Evolutionary conservation across 345 rosid species (phyloP), one percentile per base, ranked within the genome.

Genomic region (Litchi chinensis): DNA sequence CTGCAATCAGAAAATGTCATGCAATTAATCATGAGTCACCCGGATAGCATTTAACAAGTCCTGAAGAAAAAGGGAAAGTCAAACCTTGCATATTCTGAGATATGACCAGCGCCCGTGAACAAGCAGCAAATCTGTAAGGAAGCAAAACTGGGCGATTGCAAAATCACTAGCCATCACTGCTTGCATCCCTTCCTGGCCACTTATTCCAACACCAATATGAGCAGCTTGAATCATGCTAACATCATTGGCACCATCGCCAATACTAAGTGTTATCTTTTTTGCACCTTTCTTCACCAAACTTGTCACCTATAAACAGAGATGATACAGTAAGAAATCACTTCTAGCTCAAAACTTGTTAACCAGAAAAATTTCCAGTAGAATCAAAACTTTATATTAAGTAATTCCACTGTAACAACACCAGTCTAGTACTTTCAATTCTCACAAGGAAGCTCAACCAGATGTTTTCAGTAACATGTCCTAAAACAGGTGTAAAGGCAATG

Each of bases 201-300:
- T 97, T 82, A 97, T 97, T 80, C 99, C 99, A 76, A 97, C 83
- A 63, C 99, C 98, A 85, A 97, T 93, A 85, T 97, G 99, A 82
- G 99, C 98, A 46, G 99, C 99, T 87, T 97, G 99, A 83, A 97
- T 97, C 99, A 97, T 97, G 89, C 98, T 94, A 81, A 97, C 99
- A 83, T 97, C 99, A 86, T 97, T 97, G 74, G 99, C 99, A 85
- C 99, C 99, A 86, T 97, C 99, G 65, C 99, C 99, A 79, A 97
- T 97, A 81, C 98, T 90, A 77, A 97, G 99, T 6, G 99, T 97
- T 86, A 93, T 97, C 85, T 94, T 97, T 67, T 83, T 84, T 28
- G 99, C 99, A 63, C 99, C 99, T 85, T 93, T 97, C 88, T 92
- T 97, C 62, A 97, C 93, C 82, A 97, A 79, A 78, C 97, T 94